phyloP scores from a whole-genome alignment of 176 grass and related monocot species.

The Hsuehochloa calcarea region DNA sequence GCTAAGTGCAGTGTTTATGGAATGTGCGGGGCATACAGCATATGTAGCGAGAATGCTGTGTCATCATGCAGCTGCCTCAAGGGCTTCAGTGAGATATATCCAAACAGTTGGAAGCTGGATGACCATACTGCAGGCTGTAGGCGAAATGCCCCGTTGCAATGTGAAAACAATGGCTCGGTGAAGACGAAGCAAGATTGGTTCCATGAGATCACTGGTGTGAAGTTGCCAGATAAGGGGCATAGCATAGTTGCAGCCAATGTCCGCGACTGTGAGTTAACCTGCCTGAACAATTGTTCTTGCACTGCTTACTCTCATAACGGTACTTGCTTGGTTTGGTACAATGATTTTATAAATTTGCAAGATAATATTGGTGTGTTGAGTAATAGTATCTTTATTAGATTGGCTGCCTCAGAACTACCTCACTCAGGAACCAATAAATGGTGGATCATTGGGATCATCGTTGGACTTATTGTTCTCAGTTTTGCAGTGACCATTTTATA shows the following conservation, averaged over 20 bases:
- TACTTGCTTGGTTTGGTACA: conserved; percentile 42
- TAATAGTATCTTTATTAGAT: conserved; percentile 37
- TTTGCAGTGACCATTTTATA: not conserved
- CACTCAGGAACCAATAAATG: conserved; percentile 8
- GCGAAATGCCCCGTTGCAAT: conserved; percentile 26
- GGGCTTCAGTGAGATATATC: conserved; percentile 22
- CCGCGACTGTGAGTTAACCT: conserved; percentile 1
- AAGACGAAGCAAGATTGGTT: conserved; percentile 21
- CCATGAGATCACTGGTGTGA: not conserved
- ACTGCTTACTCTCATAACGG: conserved; percentile 33
- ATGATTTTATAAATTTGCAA: conserved; percentile 41
- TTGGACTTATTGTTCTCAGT: not conserved
- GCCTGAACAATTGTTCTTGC: conserved; percentile 41
- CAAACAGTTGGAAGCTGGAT: conserved; percentile 20
- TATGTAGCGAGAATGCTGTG: conserved; percentile 13
- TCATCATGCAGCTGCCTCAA: conserved; percentile 37
- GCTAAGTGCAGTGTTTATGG: conserved; percentile 23
- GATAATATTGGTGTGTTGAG: not conserved
- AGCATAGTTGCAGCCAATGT: not conserved
- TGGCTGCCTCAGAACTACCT: conserved; percentile 36
- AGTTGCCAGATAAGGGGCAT: conserved; percentile 20
- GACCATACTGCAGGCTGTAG: conserved; percentile 32
- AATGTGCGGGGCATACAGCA: conserved; percentile 33
- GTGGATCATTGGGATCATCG: not conserved
- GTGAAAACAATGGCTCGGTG: not conserved